A percentile compares a stretch with the other conserved stretches of the same genome.
phyloP scores from a whole-genome alignment of 2,329 filamentous ascomycete genomes.

The Ilyonectria mors-panacis region DNA sequence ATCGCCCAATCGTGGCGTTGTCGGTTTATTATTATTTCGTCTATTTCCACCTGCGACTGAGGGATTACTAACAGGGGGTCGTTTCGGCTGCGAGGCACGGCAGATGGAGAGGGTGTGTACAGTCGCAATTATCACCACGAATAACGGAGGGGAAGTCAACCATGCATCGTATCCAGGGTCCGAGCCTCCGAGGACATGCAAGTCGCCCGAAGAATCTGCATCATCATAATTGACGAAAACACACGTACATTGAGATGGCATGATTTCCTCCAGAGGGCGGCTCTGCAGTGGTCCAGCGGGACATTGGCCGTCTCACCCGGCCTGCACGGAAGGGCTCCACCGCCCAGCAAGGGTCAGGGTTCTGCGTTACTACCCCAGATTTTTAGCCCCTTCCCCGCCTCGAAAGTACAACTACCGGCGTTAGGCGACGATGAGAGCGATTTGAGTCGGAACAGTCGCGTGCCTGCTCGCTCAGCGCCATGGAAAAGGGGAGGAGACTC shows the following conservation, averaged over 20 bases:
- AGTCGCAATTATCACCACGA: conserved; percentile 1
- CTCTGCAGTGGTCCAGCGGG: conserved; percentile 21
- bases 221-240: conserved; percentile 10
- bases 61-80: background rate
- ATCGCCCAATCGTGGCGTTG: background rate
- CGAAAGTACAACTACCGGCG: conserved; percentile 39
- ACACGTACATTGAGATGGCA: conserved; percentile 19
- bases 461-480: conserved; percentile 10
- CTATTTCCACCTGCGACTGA: background rate
- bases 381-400: conserved; percentile 40
- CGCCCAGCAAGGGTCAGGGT: conserved; percentile 35
- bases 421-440: conserved; percentile 29
- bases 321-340: conserved; percentile 38
- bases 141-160: conserved; percentile 9
- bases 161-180: conserved; percentile 12
- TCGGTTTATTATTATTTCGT: background rate
- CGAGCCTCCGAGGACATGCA: conserved; percentile 11
- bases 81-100: conserved; percentile 20
- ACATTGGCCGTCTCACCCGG: conserved; percentile 15
- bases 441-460: conserved; percentile 27
- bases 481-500: background rate
- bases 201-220: conserved; percentile 22
- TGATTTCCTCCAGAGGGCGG: conserved; percentile 14
- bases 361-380: conserved; percentile 48
- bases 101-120: background rate